phyloP scores from a whole-genome alignment of 495 filamentous ascomycete genomes.

The Hyaloscypha finlandica region DNA sequence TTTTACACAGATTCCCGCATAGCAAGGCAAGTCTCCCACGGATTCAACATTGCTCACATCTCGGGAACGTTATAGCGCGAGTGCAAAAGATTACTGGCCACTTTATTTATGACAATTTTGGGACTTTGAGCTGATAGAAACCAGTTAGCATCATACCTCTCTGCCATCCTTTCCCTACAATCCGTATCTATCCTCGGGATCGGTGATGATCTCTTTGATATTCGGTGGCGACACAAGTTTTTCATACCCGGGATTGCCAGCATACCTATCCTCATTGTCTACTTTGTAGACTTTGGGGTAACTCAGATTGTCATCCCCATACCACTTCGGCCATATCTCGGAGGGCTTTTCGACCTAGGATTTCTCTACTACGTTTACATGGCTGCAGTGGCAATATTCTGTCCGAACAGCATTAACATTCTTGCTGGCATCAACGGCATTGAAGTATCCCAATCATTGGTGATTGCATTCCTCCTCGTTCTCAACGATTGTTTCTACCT shows the following conservation, averaged over 20 bases:
- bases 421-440: conserved; percentile 96
- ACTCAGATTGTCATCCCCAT: conserved; percentile 90
- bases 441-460: conserved; percentile 90
- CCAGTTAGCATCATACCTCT: conserved; percentile 92
- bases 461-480: conserved; percentile 81
- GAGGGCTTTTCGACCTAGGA: conserved; percentile 80
- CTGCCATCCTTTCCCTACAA: conserved; percentile 88
- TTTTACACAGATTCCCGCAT: conserved; percentile 90
- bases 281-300: conserved; percentile 97
- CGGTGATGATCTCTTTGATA: conserved; percentile 95
- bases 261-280: conserved; percentile 93
- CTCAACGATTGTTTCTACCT: conserved; percentile 83
- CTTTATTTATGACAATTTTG: background rate
- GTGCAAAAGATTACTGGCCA: background rate
- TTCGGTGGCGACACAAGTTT: conserved; percentile 98
- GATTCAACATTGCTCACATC: no score
- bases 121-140: background rate
- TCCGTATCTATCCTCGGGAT: conserved; percentile 87
- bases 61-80: no score
- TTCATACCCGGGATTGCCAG: conserved; percentile 94
- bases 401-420: conserved; percentile 98
- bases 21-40: conserved; percentile 63
- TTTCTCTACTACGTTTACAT: conserved; percentile 95
- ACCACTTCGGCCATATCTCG: conserved; percentile 77
- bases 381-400: conserved; percentile 92